Evolutionary conservation across 176 grass and related monocot species (phyloP).

Genomic region (Cenchrus americanus): DNA sequence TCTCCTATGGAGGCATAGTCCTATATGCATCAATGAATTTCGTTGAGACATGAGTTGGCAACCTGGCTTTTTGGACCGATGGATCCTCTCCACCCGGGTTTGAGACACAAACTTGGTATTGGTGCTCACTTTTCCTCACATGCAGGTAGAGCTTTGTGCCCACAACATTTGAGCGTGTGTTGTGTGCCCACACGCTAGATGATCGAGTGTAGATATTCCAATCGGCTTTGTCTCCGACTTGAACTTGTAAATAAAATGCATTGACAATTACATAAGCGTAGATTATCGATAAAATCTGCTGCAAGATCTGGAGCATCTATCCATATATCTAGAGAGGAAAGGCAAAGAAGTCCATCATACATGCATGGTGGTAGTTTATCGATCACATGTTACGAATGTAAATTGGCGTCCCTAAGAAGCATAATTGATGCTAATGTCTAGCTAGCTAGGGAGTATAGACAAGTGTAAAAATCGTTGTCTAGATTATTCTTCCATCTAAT

Average conservation of each 20-base stretch:
- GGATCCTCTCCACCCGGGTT: background rate
- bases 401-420: background rate
- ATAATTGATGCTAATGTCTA: background rate
- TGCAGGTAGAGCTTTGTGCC: background rate
- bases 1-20: background rate
- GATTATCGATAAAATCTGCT: background rate
- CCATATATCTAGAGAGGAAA: background rate
- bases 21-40: background rate
- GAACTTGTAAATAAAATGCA: background rate
- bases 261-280: background rate
- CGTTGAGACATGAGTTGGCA: background rate
- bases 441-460: background rate
- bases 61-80: background rate
- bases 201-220: background rate
- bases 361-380: background rate
- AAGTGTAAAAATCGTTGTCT: conserved; percentile 7
- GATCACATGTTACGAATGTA: background rate
- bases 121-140: background rate
- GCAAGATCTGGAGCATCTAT: background rate
- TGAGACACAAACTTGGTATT: background rate
- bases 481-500: background rate
- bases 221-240: background rate
- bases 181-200: background rate
- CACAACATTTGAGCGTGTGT: background rate
- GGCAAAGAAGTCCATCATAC: background rate